Evolutionary conservation across 345 rosid genomes (phyloP), one percentile per base, ranked within the genome.

Genomic region (Trapa incisa): DNA sequence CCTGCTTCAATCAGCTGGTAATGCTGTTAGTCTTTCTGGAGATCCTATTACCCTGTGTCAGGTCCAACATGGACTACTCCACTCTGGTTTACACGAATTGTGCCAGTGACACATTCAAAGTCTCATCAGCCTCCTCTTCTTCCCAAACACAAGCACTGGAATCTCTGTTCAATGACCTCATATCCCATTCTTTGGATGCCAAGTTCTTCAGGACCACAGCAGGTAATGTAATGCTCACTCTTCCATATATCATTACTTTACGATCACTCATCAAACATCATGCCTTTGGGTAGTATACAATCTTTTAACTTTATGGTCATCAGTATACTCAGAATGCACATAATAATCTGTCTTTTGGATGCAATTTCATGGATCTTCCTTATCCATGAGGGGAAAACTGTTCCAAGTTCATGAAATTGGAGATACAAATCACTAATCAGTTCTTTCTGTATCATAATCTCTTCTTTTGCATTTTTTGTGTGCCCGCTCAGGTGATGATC

Each of bases 1-100:
- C 22, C 1, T 16, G 37, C 43, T 37, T 53, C 14, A 70, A 64
- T 62, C 60, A 62, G 17, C 54, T 80, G 37, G 14, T 70, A 70
- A 41, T 41, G 43, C 53, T 72, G 17, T 47, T 73, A 35, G 32
- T 74, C 37, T 54, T 65, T 22, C 37, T 81, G 6, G 58, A 16
- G 60, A 58, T 80, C 17, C 64, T 71, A 47, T 47, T 71, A 35
- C 56, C 73, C 57, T 42, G 61, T 47, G 67, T 60, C 64, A 39
- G 65, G 50, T 38, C 77, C 45, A 69, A 15, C 64, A 68, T 80
- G 9, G 82, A 86, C 53, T 82, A 80, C 73, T 74, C 62, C 42
- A 74, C 79, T 69, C 74, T 91, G 9, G 79, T 89, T 8, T 87
- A 80, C 81, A 82, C 65, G 42, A 79, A 79, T 64, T 89, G 97